phyloP scores from a whole-genome alignment of 768 basidiomycete species.

The Mycena vulgaris region DNA sequence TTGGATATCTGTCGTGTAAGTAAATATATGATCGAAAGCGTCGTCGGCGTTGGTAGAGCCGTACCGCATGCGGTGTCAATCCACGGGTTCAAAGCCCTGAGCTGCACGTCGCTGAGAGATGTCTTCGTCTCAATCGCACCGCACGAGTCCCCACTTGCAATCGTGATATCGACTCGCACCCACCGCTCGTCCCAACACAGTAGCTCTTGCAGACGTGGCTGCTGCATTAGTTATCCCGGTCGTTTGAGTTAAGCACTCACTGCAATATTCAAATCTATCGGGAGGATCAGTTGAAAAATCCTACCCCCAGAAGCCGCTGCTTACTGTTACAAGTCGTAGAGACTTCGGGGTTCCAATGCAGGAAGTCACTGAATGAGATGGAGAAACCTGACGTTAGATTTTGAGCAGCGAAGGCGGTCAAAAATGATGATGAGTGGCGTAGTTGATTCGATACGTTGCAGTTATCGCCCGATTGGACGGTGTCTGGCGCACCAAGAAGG shows the following conservation, averaged over 20 bases:
- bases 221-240: too few species aligned
- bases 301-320: too few species aligned
- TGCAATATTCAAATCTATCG: background rate
- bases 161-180: background rate
- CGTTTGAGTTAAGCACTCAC: background rate
- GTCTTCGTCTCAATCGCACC: too few species aligned
- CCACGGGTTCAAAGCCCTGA: constrained; percentile 24
- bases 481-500: too few species aligned
- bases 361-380: background rate
- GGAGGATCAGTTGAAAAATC: too few species aligned
- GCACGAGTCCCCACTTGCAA: too few species aligned
- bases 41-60: too few species aligned
- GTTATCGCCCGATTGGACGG: background rate
- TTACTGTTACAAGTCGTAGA: background rate
- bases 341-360: constrained; percentile 1
- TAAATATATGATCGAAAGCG: too few species aligned
- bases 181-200: background rate
- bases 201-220: background rate
- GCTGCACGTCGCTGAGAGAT: too few species aligned
- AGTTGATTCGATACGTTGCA: constrained; percentile 9
- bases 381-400: background rate
- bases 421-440: background rate
- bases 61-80: constrained; percentile 9
- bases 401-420: background rate
- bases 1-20: too few species aligned